Evolutionary conservation across 345 rosid species (phyloP), one percentile per base, ranked within the genome.

Genomic region (Populus pruinosa): DNA sequence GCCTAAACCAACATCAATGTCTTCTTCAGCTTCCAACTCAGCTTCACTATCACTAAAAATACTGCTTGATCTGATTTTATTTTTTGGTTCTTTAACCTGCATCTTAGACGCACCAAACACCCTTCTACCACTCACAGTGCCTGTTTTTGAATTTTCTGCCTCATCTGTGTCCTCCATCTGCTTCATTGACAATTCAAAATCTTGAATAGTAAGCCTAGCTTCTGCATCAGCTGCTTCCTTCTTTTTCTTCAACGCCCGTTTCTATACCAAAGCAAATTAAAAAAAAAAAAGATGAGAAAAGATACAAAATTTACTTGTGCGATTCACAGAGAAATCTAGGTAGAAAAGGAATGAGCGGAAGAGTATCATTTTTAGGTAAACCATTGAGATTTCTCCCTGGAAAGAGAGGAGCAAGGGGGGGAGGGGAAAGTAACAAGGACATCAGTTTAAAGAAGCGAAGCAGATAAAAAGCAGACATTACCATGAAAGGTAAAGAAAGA

Each of bases 401-500:
- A 35, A 47, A 5, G 9, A 13, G 49, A 50, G 36, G 29, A 47
- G 10, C 5, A 21, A 47, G 44, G 39, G 23, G 23, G 31, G 47
- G 71, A n/a, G 20, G 43, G n/a, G 44, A 33, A 62, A 44, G 13
- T 44, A 43, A 74, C 16, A 39, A 31, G 25, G 21, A 23, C 31
- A 49, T 6, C 49, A 56, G 17, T 67, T 39, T 20, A 36, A 44
- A 71, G 49, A 47, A 47, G 8, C 11, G 20, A 38, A 69, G 33
- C 55, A 29, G 47, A 67, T n/a, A 23, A 74, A 20, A 27, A 35
- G 29, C 64, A 75, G 68, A 33, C 62, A 50, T 73, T 91, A 96
- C 99, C 99, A 96, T 96, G 84, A 93, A 96, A 82, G 99, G 99
- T 81, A 96, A 86, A 75, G 97, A 86, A 72, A 90, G 82, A 72